A percentile compares a stretch with the other conserved stretches of the same genome.
Evolutionary conservation across 2,329 filamentous ascomycete species (phyloP).

Genomic region (Anthostomella pinea): DNA sequence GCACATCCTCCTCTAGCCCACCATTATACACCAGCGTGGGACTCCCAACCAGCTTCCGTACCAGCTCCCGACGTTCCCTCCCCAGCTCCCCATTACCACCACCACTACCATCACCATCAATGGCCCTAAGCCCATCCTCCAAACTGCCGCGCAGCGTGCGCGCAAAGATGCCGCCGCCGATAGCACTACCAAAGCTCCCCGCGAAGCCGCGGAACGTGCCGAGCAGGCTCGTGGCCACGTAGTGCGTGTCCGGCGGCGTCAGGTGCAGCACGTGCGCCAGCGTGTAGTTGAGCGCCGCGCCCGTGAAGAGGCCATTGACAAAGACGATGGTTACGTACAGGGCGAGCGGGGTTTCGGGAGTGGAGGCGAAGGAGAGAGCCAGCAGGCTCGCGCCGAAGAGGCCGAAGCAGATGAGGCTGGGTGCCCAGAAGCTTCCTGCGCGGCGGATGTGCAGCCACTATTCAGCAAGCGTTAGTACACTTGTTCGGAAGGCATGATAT

Average conservation of each 20-base stretch:
- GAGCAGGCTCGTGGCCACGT: conserved; percentile 71
- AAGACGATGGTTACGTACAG: conserved; percentile 62
- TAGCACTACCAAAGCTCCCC: conserved; percentile 75
- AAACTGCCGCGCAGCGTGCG: conserved; percentile 57
- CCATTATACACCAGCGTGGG: conserved; percentile 48
- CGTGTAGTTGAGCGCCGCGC: conserved; percentile 75
- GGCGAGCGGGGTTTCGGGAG: conserved; percentile 45
- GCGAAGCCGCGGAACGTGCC: conserved; percentile 81
- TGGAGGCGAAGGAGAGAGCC: conserved; percentile 53
- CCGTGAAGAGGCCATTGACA: conserved; percentile 68
- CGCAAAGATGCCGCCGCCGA: conserved; percentile 73
- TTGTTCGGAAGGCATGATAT: not conserved
- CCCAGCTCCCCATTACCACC: conserved; percentile 27
- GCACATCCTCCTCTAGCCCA: conserved; percentile 34
- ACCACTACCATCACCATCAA: no score
- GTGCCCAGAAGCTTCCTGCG: conserved; percentile 68
- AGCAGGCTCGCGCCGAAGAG: conserved; percentile 62
- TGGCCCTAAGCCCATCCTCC: conserved; percentile 50
- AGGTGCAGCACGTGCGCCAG: conserved; percentile 77
- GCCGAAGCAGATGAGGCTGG: conserved; percentile 57
- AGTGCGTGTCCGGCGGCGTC: conserved; percentile 63
- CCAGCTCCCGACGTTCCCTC: conserved; percentile 38
- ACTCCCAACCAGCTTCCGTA: conserved; percentile 48
- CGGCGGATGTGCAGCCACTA: conserved; percentile 69
- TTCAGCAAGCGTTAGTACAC: conserved; percentile 4